phyloP scores from a whole-genome alignment of 768 basidiomycete species.

The Mycena pura region DNA sequence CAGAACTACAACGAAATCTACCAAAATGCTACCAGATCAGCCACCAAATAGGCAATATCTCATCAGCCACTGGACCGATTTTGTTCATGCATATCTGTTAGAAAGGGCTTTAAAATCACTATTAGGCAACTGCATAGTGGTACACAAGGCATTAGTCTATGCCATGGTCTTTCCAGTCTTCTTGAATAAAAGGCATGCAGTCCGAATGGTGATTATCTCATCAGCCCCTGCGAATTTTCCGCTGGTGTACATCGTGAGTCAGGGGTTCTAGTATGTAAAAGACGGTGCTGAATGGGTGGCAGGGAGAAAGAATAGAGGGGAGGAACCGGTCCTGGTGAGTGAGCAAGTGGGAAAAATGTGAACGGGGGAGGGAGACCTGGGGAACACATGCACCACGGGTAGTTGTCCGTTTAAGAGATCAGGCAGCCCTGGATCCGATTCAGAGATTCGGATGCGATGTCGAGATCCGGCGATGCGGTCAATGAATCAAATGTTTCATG shows the following conservation, averaged over 20 bases:
- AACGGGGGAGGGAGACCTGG: constrained; percentile 18
- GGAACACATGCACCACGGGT: neutral
- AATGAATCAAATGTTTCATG: constrained; percentile 5
- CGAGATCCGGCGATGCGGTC: constrained; percentile 13
- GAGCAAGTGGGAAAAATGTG: constrained; percentile 4
- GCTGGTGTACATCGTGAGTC: constrained; percentile 20
- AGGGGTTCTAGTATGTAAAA: neutral
- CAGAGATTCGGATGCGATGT: constrained; percentile 24
- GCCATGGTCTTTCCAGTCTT: too few relatives aligned
- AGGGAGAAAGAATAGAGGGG: constrained; percentile 8
- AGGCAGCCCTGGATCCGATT: constrained; percentile 1
- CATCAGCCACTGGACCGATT: too few relatives aligned
- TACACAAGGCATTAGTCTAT: too few relatives aligned
- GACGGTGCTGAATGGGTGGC: constrained; percentile 1
- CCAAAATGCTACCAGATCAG: too few relatives aligned
- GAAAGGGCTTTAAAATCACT: too few relatives aligned
- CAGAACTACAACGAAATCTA: too few relatives aligned
- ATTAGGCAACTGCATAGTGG: too few relatives aligned
- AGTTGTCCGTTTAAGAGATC: neutral
- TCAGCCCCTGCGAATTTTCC: too few relatives aligned
- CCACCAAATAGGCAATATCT: too few relatives aligned
- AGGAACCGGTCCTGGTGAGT: constrained; percentile 27
- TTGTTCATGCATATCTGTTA: too few relatives aligned
- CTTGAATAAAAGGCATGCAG: too few relatives aligned
- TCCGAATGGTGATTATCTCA: too few relatives aligned